These are phyloP conservation scores for Petunia axillaris DNA, from an alignment of 257 asterid species.

Conservation along the genomic window DNA sequence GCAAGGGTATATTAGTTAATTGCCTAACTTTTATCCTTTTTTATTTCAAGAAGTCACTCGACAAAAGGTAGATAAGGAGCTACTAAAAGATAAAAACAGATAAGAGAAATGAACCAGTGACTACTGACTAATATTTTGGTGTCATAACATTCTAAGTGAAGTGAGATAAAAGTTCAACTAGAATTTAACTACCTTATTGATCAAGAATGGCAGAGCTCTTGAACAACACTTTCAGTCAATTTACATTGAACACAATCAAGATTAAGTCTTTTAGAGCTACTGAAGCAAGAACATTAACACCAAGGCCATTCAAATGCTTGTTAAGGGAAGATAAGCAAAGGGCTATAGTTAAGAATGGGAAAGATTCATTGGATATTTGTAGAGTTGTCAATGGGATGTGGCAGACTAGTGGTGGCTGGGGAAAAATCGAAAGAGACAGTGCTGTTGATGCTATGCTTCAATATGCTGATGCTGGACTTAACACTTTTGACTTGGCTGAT, in stretches of 20 bases:
- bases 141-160: neutral
- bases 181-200: neutral
- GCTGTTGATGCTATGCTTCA: conserved; percentile 77
- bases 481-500: conserved; percentile 82
- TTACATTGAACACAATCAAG: conserved; percentile 36
- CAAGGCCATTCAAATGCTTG: conserved; percentile 50
- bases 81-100: neutral
- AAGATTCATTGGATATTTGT: conserved; percentile 73
- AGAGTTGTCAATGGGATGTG: conserved; percentile 85
- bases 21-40: neutral
- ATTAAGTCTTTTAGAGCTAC: conserved; percentile 35
- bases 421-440: conserved; percentile 56
- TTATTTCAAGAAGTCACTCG: neutral
- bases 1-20: neutral
- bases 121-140: neutral
- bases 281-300: conserved; percentile 35
- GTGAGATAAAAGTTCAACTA: neutral
- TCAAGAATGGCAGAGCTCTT: conserved; percentile 49
- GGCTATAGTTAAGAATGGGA: conserved; percentile 65
- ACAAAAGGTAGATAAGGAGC: neutral
- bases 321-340: conserved; percentile 54
- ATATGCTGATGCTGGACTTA: conserved; percentile 73
- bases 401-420: conserved; percentile 92
- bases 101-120: conserved; percentile 12
- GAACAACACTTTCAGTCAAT: conserved; percentile 39